Conservation (phyloP, 805 yeast genomes). For the Saccharomycopsis fermentans region DNA sequence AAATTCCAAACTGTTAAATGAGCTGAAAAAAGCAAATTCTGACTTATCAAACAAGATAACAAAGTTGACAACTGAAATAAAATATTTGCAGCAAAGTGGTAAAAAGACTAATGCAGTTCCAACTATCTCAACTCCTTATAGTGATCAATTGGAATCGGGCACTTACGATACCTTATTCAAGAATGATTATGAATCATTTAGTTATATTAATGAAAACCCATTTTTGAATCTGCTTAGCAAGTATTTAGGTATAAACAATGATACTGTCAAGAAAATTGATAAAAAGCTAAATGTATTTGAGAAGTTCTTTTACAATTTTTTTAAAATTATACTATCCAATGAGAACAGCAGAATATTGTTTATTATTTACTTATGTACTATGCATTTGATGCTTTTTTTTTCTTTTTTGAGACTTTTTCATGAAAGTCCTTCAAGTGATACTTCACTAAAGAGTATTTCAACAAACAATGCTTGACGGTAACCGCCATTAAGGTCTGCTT, state of each 20-base stretch:
- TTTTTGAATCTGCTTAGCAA: constrained; percentile 77
- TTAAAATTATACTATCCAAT: constrained; percentile 68
- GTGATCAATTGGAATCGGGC: constrained; percentile 24
- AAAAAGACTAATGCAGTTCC: constrained; percentile 14
- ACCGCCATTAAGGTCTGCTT: no score
- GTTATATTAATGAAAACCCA: constrained; percentile 50
- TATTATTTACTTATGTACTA: constrained; percentile 46
- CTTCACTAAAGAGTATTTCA: not conserved
- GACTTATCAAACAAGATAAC: constrained; percentile 63
- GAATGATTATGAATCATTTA: constrained; percentile 39
- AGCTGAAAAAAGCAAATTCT: constrained; percentile 54
- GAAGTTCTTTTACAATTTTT: constrained; percentile 60
- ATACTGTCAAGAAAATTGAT: constrained; percentile 66
- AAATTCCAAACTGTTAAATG: constrained; percentile 41
- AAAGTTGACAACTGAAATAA: constrained; percentile 67
- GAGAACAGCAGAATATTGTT: constrained; percentile 63
- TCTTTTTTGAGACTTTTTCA: not conserved
- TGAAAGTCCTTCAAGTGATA: not conserved
- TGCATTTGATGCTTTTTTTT: constrained; percentile 1
- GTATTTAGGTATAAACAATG: constrained; percentile 50
- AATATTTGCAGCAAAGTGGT: constrained; percentile 43
- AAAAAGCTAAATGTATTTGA: constrained; percentile 70
- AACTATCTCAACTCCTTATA: constrained; percentile 19
- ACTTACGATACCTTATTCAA: constrained; percentile 16
- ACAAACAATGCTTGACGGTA: not conserved